Percentiles rank a stretch among this genome's conserved stretches.
Evolutionary conservation across 805 yeast species (phyloP).

Genomic region (Ogataea parapolymorpha): DNA sequence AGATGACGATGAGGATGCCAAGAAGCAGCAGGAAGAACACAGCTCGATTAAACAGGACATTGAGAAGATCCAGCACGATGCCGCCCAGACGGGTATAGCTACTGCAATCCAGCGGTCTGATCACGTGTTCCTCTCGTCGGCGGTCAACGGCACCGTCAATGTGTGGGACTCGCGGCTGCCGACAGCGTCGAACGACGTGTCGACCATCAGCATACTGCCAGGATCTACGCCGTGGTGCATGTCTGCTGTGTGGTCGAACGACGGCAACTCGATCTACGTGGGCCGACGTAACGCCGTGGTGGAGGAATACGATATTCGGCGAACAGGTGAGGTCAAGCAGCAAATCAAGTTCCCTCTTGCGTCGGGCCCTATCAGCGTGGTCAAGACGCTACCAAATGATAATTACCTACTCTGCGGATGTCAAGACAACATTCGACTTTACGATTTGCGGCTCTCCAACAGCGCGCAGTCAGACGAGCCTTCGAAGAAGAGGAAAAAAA

Average conservation of each 20-base stretch:
- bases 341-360: conserved; percentile 74
- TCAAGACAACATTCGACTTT: conserved; percentile 81
- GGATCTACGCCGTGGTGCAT: conserved; percentile 93
- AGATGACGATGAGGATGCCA: conserved; percentile 31
- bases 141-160: conserved; percentile 76
- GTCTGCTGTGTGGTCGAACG: conserved; percentile 81
- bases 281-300: conserved; percentile 90
- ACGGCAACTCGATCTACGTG: conserved; percentile 74
- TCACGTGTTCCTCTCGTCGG: conserved; percentile 67
- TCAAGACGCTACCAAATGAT: conserved; percentile 75
- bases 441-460: conserved; percentile 54
- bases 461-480: conserved; percentile 12
- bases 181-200: conserved; percentile 18
- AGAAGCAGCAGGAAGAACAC: conserved; percentile 32
- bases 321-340: conserved; percentile 52
- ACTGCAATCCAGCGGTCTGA: conserved; percentile 31
- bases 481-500: conserved; percentile 35
- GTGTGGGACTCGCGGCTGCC: conserved; percentile 74
- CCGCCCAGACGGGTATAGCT: conserved; percentile 29
- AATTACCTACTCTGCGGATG: conserved; percentile 84
- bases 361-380: conserved; percentile 86
- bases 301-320: conserved; percentile 67
- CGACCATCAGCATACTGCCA: conserved; percentile 43
- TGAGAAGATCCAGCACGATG: conserved; percentile 42
- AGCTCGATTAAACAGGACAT: conserved; percentile 15